Percentiles rank a stretch among this genome's conserved stretches.
phyloP scores from a whole-genome alignment of 75 land plant genomes.

The Pseudotsuga menziesii region DNA sequence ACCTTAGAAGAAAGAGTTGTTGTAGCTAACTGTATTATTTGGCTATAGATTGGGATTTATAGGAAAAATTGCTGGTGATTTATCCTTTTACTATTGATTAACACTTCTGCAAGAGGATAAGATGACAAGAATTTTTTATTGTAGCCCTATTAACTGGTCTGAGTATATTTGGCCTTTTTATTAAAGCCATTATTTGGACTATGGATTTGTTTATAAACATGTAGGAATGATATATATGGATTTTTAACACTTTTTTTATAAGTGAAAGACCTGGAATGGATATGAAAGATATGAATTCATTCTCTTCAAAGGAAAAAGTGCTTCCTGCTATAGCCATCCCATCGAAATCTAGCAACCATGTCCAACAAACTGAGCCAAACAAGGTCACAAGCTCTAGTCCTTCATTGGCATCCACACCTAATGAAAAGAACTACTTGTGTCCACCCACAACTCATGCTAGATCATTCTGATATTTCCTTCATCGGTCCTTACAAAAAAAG shows the following conservation, averaged over 20 bases:
- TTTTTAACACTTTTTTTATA: background rate
- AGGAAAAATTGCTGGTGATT: background rate
- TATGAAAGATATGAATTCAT: constrained; percentile 1
- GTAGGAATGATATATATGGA: background rate
- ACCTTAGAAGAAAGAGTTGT: background rate
- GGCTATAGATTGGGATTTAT: no score
- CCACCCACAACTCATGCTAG: constrained; percentile 40
- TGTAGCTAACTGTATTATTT: no score
- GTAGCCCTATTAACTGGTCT: background rate
- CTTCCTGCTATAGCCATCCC: constrained; percentile 4
- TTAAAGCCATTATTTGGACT: background rate
- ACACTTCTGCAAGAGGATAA: background rate
- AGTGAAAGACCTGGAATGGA: background rate
- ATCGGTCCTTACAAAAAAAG: constrained; percentile 15
- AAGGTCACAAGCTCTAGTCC: constrained; percentile 6
- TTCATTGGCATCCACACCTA: background rate
- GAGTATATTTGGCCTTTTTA: background rate
- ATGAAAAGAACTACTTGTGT: constrained; percentile 22
- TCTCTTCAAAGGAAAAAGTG: background rate
- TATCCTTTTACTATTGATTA: background rate
- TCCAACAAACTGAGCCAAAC: background rate
- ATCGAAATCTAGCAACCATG: background rate
- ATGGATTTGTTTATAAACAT: background rate
- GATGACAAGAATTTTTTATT: background rate
- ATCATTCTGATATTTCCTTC: constrained; percentile 35